Evolutionary conservation across 1,284 basidiomycete species (phyloP).

Genomic region (Apiotrichum akiyoshidainum): DNA sequence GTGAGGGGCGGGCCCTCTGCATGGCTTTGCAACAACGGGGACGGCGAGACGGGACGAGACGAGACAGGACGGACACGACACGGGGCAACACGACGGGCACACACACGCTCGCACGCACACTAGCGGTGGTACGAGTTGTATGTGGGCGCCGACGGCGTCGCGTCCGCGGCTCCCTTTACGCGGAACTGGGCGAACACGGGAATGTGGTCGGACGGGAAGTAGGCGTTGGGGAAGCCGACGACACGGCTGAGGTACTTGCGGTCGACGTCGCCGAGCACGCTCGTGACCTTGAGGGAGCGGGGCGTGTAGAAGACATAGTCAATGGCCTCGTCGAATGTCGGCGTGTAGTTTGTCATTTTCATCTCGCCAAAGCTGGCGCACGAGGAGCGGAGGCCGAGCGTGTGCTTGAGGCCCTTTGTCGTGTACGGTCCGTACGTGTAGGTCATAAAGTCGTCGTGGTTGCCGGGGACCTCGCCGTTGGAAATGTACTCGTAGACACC

Average conservation of each 20-base stretch:
- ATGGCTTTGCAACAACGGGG: no score
- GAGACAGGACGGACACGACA: not conserved
- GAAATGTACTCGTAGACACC: slow-evolving; percentile 91
- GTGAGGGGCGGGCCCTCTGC: no score
- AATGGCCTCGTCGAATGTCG: slow-evolving; percentile 75
- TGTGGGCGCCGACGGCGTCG: slow-evolving; percentile 54
- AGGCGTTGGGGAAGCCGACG: slow-evolving; percentile 94
- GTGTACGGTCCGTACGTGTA: slow-evolving; percentile 92
- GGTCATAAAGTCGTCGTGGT: slow-evolving; percentile 89
- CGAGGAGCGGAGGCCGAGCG: slow-evolving; percentile 75
- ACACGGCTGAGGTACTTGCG: slow-evolving; percentile 78
- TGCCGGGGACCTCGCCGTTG: slow-evolving; percentile 64
- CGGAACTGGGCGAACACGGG: slow-evolving; percentile 51
- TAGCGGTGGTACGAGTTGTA: slow-evolving; percentile 20
- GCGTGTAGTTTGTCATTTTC: slow-evolving; percentile 86
- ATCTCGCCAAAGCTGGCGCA: slow-evolving; percentile 69
- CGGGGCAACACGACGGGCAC: not conserved
- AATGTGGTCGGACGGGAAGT: slow-evolving; percentile 80
- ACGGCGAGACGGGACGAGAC: not conserved
- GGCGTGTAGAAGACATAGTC: slow-evolving; percentile 94
- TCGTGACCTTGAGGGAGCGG: slow-evolving; percentile 73
- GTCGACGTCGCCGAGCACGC: slow-evolving; percentile 86
- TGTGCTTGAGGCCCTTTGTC: slow-evolving; percentile 78
- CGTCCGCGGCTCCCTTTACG: slow-evolving; percentile 45
- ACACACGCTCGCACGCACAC: not conserved